These are phyloP conservation scores for Phytophthora multivora DNA, from an alignment of 352 stramenopile species.

Conservation along the genomic window DNA sequence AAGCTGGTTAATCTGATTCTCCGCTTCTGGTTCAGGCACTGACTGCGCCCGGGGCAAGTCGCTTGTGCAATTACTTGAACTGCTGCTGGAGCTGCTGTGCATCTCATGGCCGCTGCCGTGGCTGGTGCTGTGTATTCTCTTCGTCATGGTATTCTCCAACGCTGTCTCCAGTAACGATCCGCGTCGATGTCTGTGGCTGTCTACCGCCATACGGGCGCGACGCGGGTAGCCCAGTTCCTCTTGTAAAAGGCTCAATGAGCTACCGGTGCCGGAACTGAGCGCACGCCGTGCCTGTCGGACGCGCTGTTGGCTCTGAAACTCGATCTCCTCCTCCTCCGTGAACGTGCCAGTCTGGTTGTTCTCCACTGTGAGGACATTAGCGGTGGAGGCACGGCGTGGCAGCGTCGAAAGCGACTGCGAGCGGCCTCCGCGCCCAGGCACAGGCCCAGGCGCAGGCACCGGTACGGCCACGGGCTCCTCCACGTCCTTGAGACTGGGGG, in stretches of 20 bases:
- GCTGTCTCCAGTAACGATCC: slow-evolving; percentile 44
- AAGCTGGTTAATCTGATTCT: slow-evolving; percentile 31
- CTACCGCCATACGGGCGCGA: slow-evolving; percentile 5
- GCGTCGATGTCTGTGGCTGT: slow-evolving; percentile 38
- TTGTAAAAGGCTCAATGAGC: slow-evolving; percentile 63
- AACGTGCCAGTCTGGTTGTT: slow-evolving; percentile 14
- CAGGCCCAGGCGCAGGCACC: slow-evolving; percentile 32
- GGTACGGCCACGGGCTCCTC: slow-evolving; percentile 23
- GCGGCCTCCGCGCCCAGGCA: slow-evolving; percentile 36
- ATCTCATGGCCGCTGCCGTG: slow-evolving; percentile 14
- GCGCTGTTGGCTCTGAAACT: slow-evolving; percentile 31
- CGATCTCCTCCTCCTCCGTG: slow-evolving; percentile 32
- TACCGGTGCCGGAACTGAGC: slow-evolving; percentile 58
- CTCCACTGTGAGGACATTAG: slow-evolving; percentile 30
- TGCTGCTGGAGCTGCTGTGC: slow-evolving; percentile 27
- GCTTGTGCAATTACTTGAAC: slow-evolving; percentile 24
- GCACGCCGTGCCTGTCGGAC: slow-evolving; percentile 43
- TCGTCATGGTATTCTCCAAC: slow-evolving; percentile 27
- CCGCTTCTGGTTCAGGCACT: slow-evolving; percentile 35
- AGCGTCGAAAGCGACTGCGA: slow-evolving; percentile 52
- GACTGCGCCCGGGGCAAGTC: slow-evolving; percentile 26
- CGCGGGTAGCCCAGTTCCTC: slow-evolving; percentile 78
- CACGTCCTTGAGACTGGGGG: slow-evolving; percentile 25
- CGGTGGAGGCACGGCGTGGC: slow-evolving; percentile 29
- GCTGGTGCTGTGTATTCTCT: slow-evolving; percentile 28